Percentiles rank a stretch among this genome's conserved stretches.
Evolutionary conservation across 305 asterid genomes (phyloP).

Genomic region (Plantago lanceolata): DNA sequence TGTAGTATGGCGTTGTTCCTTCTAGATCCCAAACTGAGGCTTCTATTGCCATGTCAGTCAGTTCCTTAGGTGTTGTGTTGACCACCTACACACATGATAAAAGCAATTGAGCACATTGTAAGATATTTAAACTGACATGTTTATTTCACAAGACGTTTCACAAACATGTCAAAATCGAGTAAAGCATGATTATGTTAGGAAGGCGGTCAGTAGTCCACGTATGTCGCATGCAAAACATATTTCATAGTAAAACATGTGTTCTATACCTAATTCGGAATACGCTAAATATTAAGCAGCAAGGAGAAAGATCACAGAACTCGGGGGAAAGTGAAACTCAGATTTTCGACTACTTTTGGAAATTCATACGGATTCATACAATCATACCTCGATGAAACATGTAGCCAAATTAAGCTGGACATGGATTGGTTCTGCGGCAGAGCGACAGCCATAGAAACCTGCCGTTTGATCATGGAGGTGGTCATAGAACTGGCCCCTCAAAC

Average conservation of each 20-base stretch:
- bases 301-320: conserved; percentile 2
- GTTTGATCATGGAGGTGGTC: conserved; percentile 97
- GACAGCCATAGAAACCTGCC: conserved; percentile 95
- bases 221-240: too few species aligned
- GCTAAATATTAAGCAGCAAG: conserved; percentile 2
- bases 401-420: conserved; percentile 87
- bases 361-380: conserved; percentile 3
- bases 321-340: background rate
- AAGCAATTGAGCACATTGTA: background rate
- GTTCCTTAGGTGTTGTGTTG: conserved; percentile 61
- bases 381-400: conserved; percentile 70
- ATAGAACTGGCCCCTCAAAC: conserved; percentile 91
- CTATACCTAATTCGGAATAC: too few species aligned
- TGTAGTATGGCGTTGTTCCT: conserved; percentile 60
- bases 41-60: conserved; percentile 67
- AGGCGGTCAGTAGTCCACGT: too few species aligned
- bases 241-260: too few species aligned
- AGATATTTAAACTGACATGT: background rate
- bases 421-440: conserved; percentile 85
- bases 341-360: conserved; percentile 2
- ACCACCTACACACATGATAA: conserved; percentile 50
- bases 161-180: background rate
- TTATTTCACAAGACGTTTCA: background rate
- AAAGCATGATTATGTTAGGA: background rate
- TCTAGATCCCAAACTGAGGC: conserved; percentile 82